Evolutionary conservation across 2,329 filamentous ascomycete species (phyloP).

Genomic region (Calycina herbarum): DNA sequence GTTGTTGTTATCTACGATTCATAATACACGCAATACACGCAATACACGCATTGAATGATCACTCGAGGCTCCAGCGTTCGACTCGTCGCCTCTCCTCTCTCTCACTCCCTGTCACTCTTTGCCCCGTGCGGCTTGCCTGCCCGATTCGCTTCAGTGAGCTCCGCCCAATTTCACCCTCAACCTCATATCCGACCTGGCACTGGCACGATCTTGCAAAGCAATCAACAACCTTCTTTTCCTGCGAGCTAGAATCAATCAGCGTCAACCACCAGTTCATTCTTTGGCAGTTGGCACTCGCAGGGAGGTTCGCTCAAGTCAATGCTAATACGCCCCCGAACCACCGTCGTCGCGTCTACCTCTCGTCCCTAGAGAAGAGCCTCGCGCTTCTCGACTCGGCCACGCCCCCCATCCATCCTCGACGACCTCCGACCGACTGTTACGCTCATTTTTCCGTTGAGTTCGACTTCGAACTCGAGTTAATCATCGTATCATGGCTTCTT

Average conservation of each 20-base stretch:
- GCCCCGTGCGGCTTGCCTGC: conserved; percentile 10
- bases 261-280: not conserved
- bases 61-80: not conserved
- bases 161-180: conserved; percentile 16
- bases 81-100: not conserved
- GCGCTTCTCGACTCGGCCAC: conserved; percentile 21
- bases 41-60: not conserved
- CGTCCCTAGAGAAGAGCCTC: conserved; percentile 19
- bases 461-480: conserved; percentile 24
- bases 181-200: conserved; percentile 12
- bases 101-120: not conserved
- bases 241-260: not conserved
- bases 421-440: conserved; percentile 7
- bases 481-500: conserved; percentile 36
- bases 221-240: conserved; percentile 6
- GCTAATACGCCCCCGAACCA: conserved; percentile 19
- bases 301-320: conserved; percentile 5
- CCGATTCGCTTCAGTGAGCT: conserved; percentile 14
- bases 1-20: too few relatives aligned
- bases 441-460: conserved; percentile 23
- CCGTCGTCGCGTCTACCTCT: conserved; percentile 28
- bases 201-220: not conserved
- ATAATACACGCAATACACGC: too few relatives aligned
- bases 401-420: conserved; percentile 3
- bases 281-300: conserved; percentile 1